A percentile compares a stretch with the other conserved stretches of the same genome.
Evolutionary conservation across 306 rosid species (phyloP).

Genomic region (Dryas drummondii): DNA sequence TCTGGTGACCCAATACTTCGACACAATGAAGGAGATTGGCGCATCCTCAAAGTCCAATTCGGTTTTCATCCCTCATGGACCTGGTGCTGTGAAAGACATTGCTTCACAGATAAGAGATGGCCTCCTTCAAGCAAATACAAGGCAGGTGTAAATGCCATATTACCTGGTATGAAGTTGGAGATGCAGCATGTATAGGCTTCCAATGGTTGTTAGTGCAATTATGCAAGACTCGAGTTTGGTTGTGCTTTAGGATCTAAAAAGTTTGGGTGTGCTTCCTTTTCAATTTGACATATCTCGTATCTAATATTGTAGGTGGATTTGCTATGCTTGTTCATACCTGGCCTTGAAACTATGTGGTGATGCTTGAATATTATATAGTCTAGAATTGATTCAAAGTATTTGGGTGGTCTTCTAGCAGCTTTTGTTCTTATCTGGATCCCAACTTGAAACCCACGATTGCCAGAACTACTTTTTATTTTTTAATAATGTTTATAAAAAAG

Average conservation of each 20-base stretch:
- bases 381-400: neutral
- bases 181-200: neutral
- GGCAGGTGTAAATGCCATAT: neutral
- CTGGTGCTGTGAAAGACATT: conserved; percentile 51
- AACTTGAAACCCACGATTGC: no score
- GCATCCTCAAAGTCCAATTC: conserved; percentile 48
- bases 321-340: neutral
- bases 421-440: no score
- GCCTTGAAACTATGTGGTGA: neutral
- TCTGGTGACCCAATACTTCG: conserved; percentile 56
- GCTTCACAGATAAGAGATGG: conserved; percentile 54
- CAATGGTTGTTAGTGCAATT: neutral
- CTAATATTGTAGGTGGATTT: neutral
- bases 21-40: conserved; percentile 58
- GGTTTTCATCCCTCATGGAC: conserved; percentile 58
- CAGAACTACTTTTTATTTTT: no score
- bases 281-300: neutral
- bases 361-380: neutral
- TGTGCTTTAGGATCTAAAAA: neutral
- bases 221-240: neutral
- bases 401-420: neutral
- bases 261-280: neutral
- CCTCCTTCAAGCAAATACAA: conserved; percentile 42
- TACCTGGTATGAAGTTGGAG: conserved; percentile 3
- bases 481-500: no score